These are phyloP conservation scores for Escovopsis sp. DNA, from an alignment of 2,329 filamentous ascomycete species.

Conservation along the genomic window DNA sequence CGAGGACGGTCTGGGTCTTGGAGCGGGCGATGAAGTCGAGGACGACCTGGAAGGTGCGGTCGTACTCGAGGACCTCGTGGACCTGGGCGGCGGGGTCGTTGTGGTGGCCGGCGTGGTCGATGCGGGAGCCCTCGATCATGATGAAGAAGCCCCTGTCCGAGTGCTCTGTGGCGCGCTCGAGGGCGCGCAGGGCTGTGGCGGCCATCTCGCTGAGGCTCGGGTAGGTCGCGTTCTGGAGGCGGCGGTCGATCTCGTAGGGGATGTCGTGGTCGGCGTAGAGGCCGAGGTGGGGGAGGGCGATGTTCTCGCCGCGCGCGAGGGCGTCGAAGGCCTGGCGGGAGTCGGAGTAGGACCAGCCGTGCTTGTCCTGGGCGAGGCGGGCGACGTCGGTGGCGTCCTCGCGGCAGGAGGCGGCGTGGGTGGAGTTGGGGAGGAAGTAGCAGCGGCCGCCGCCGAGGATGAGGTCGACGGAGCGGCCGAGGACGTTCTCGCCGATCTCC, in stretches of 20 bases:
- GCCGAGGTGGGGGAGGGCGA: conserved; percentile 69
- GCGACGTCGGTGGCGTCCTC: conserved; percentile 64
- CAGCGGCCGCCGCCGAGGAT: conserved; percentile 89
- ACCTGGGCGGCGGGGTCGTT: conserved; percentile 78
- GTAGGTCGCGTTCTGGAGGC: conserved; percentile 62
- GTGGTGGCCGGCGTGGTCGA: conserved; percentile 84
- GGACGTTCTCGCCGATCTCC: conserved; percentile 73
- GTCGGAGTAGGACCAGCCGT: conserved; percentile 66
- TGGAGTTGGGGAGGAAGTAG: conserved; percentile 77
- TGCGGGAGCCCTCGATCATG: conserved; percentile 94
- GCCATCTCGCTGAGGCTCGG: conserved; percentile 90
- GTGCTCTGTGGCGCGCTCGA: conserved; percentile 67
- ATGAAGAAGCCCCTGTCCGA: conserved; percentile 92
- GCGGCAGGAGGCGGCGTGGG: conserved; percentile 74
- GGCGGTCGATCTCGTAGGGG: conserved; percentile 85
- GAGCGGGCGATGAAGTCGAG: conserved; percentile 70
- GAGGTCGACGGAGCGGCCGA: conserved; percentile 79
- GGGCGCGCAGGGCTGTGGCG: conserved; percentile 59
- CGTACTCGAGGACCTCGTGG: conserved; percentile 89
- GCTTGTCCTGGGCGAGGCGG: conserved; percentile 54
- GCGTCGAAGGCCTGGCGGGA: conserved; percentile 61
- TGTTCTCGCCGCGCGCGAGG: conserved; percentile 50
- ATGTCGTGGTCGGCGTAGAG: conserved; percentile 74
- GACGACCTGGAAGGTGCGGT: conserved; percentile 69
- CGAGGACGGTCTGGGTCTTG: conserved; percentile 61